Percentiles rank a stretch among this genome's conserved stretches.
phyloP scores from a whole-genome alignment of 768 basidiomycete genomes.

The Udeniomyces megalosporus region DNA sequence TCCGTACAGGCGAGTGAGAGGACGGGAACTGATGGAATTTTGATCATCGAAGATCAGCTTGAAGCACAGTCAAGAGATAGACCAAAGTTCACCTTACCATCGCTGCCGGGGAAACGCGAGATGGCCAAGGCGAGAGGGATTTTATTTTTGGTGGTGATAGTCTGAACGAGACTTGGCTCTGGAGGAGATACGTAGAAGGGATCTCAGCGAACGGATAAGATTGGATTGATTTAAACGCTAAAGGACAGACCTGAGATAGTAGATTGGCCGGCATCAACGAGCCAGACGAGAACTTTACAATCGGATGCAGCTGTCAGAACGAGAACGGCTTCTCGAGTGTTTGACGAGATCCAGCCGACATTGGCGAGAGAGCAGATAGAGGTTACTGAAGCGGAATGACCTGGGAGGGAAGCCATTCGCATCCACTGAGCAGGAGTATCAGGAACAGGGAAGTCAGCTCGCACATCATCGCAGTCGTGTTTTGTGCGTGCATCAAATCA shows the following conservation, averaged over 20 bases:
- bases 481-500: background rate
- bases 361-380: constrained; percentile 54
- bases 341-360: constrained; percentile 20
- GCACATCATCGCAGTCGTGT: too few relatives aligned
- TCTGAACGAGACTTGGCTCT: constrained; percentile 34
- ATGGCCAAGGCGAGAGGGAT: constrained; percentile 60
- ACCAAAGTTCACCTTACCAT: constrained; percentile 36
- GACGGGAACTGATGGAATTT: constrained; percentile 36
- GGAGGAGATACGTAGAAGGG: constrained; percentile 16
- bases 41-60: background rate
- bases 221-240: constrained; percentile 25
- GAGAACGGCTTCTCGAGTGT: background rate
- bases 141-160: constrained; percentile 46
- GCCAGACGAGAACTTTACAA: constrained; percentile 60
- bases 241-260: constrained; percentile 8
- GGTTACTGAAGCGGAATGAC: constrained; percentile 38
- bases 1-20: constrained; percentile 80
- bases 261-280: constrained; percentile 13
- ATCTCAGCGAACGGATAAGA: constrained; percentile 19
- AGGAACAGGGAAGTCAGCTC: background rate
- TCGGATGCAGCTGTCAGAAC: constrained; percentile 74
- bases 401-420: constrained; percentile 34
- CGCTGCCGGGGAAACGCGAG: constrained; percentile 46
- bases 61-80: background rate
- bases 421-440: constrained; percentile 41